phyloP scores from a whole-genome alignment of 139 green algal species.

The Ettlia oleoabundans region DNA sequence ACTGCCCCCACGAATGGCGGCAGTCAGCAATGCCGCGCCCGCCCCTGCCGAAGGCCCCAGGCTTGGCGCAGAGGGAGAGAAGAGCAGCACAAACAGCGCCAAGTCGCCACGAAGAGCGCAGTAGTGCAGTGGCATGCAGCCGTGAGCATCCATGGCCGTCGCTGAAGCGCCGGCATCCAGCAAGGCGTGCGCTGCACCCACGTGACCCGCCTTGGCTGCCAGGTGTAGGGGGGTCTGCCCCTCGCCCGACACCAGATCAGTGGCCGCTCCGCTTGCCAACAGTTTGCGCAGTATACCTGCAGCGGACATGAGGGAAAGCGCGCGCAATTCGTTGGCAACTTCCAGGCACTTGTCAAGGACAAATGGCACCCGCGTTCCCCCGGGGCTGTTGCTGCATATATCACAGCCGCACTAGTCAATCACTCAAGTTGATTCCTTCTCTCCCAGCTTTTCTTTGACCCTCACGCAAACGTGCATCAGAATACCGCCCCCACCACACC shows the following conservation, averaged over 20 bases:
- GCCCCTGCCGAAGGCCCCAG: conserved; percentile 4
- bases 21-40: conserved; percentile 30
- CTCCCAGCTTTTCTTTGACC: no score
- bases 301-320: no score
- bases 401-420: no score
- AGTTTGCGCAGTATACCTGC: conserved; percentile 1
- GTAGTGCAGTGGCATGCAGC: conserved; percentile 38
- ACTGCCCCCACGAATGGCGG: conserved; percentile 31
- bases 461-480: no score
- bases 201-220: conserved; percentile 41
- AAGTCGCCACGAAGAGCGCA: conserved; percentile 37
- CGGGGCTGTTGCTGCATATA: no score
- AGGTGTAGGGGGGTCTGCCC: conserved; percentile 48
- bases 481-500: no score
- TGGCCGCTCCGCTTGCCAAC: neutral
- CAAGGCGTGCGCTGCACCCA: conserved; percentile 33
- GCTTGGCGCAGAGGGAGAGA: neutral
- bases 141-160: neutral
- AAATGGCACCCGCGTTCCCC: no score
- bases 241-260: conserved; percentile 22
- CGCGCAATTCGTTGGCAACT: no score
- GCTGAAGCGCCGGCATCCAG: conserved; percentile 4
- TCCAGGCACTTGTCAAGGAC: no score
- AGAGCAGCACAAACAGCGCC: conserved; percentile 38
- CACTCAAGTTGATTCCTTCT: no score